Percentiles rank a stretch among this genome's conserved stretches.
Conservation (phyloP, 306 rosid species). For the Vigna angularis region DNA sequence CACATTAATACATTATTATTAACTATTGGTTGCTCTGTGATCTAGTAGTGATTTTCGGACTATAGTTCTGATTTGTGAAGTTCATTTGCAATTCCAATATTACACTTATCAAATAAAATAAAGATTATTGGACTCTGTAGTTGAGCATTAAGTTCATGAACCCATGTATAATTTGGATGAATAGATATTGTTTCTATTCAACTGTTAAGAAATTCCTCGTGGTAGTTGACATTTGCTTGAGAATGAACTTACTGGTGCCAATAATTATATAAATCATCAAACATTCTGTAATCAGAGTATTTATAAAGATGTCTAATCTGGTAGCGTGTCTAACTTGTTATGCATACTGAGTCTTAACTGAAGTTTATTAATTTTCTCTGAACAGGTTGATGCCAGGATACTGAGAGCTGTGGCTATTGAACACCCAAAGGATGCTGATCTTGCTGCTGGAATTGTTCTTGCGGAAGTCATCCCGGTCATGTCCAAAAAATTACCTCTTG, state of each 20-base stretch:
- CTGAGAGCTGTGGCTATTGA: constrained; percentile 92
- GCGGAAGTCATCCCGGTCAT: constrained; percentile 69
- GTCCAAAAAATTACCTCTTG: constrained; percentile 1
- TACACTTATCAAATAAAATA: neutral
- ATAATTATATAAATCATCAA: neutral
- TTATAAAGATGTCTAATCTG: neutral
- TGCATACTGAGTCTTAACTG: neutral
- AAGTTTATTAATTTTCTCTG: constrained; percentile 24
- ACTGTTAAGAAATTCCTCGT: constrained; percentile 6
- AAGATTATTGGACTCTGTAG: constrained; percentile 24
- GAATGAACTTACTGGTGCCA: constrained; percentile 7
- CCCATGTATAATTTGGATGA: neutral
- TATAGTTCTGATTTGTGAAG: neutral
- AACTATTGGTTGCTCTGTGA: constrained; percentile 3
- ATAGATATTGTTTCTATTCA: neutral
- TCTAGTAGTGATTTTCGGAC: constrained; percentile 19
- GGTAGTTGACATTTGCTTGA: neutral
- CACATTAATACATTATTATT: neutral
- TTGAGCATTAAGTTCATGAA: constrained; percentile 1
- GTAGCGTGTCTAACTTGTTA: neutral
- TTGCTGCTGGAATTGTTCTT: constrained; percentile 68
- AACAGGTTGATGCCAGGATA: constrained; percentile 73
- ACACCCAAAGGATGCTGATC: constrained; percentile 71
- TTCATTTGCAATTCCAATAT: constrained; percentile 30
- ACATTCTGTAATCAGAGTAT: neutral